These are phyloP conservation scores for Circinella umbellata DNA, from an alignment of 371 early-diverging fungal genomes.

Conservation along the genomic window DNA sequence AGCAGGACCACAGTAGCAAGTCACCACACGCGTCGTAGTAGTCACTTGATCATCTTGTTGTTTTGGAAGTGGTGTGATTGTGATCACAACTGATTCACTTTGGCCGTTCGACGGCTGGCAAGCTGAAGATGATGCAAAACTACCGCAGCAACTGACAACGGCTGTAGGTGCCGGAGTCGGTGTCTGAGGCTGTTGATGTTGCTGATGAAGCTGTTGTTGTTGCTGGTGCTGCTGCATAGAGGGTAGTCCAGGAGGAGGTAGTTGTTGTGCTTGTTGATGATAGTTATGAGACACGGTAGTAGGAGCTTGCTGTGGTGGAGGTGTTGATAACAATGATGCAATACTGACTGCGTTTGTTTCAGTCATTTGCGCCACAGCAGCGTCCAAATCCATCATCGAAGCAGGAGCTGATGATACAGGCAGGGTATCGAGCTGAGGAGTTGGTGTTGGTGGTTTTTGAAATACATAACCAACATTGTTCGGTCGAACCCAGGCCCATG, in stretches of 20 bases:
- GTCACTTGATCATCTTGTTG: constrained; percentile 14
- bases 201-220: neutral
- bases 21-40: constrained; percentile 30
- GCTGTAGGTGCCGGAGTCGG: constrained; percentile 7
- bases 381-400: constrained; percentile 4
- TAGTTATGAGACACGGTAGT: neutral
- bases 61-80: constrained; percentile 44
- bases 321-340: neutral
- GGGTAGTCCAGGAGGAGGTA: neutral
- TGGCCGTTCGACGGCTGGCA: constrained; percentile 3
- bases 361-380: constrained; percentile 11
- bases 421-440: neutral
- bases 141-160: constrained; percentile 5
- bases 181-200: neutral
- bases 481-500: constrained; percentile 36
- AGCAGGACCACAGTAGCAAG: constrained; percentile 29
- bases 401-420: neutral
- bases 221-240: constrained; percentile 13
- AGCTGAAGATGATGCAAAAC: constrained; percentile 6
- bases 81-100: constrained; percentile 49
- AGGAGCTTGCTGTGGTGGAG: neutral
- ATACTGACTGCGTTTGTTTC: constrained; percentile 6
- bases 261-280: neutral
- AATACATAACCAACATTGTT: constrained; percentile 27
- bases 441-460: constrained; percentile 18